Conservation (phyloP, 768 basidiomycete genomes). For the Coprinopsis marcescibilis region DNA sequence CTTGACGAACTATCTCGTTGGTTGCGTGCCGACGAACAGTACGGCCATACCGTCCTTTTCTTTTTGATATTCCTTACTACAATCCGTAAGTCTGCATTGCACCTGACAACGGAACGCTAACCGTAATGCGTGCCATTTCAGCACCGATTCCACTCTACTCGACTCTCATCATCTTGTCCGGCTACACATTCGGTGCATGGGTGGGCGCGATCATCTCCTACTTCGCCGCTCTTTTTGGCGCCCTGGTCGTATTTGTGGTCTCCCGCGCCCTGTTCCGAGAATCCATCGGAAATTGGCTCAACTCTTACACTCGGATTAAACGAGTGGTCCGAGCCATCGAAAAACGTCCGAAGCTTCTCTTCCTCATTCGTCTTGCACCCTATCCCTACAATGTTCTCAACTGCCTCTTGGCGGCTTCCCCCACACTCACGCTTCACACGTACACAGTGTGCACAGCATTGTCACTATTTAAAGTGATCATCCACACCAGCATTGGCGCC, state of each 20-base stretch:
- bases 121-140: constrained; percentile 21
- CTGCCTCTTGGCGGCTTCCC: constrained; percentile 85
- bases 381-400: constrained; percentile 96
- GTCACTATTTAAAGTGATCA: constrained; percentile 83
- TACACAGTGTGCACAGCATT: constrained; percentile 78
- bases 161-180: constrained; percentile 86
- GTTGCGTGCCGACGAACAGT: constrained; percentile 63
- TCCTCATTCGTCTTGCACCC: constrained; percentile 88
- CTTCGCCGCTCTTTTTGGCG: constrained; percentile 77
- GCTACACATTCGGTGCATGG: constrained; percentile 86
- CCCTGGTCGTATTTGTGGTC: constrained; percentile 74
- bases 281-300: constrained; percentile 66
- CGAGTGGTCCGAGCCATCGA: constrained; percentile 86
- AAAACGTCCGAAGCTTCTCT: constrained; percentile 79
- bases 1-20: constrained; percentile 79
- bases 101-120: background rate
- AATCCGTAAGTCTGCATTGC: constrained; percentile 55
- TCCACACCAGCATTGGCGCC: constrained; percentile 85
- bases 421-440: constrained; percentile 70
- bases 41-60: constrained; percentile 78
- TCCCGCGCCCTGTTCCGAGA: constrained; percentile 73
- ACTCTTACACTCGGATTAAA: constrained; percentile 62
- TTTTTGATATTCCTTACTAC: constrained; percentile 81
- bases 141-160: constrained; percentile 91
- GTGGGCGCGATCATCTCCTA: constrained; percentile 85